Conservation (phyloP, 768 basidiomycete species). For the Gelatoporia subvermispora region DNA sequence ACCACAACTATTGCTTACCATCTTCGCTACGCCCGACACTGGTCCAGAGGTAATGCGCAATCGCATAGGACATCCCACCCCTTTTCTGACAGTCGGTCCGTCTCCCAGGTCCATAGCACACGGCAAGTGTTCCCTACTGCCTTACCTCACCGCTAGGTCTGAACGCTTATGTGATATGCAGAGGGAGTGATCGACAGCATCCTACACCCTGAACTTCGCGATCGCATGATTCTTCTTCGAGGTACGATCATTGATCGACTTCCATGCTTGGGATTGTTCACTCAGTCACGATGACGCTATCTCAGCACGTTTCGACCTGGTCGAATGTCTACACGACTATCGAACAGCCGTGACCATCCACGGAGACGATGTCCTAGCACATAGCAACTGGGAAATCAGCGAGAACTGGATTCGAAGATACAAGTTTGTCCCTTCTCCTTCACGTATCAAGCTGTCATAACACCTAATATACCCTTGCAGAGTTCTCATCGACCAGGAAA, state of each 20-base stretch:
- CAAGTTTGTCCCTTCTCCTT: slow-evolving; percentile 43
- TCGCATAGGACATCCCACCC: background rate
- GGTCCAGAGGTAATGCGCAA: slow-evolving; percentile 62
- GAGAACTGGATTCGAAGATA: slow-evolving; percentile 83
- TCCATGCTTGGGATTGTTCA: slow-evolving; percentile 3
- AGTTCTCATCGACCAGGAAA: slow-evolving; percentile 71
- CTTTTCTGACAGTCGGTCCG: slow-evolving; percentile 6
- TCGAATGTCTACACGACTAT: slow-evolving; percentile 76
- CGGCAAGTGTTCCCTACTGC: slow-evolving; percentile 41
- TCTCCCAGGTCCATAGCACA: slow-evolving; percentile 71
- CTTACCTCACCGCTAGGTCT: background rate
- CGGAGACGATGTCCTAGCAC: slow-evolving; percentile 88
- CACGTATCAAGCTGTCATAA: background rate
- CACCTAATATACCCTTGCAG: slow-evolving; percentile 39
- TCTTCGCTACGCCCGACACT: slow-evolving; percentile 82
- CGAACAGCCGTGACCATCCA: slow-evolving; percentile 68
- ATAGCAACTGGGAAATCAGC: slow-evolving; percentile 84
- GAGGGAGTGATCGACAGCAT: slow-evolving; percentile 91
- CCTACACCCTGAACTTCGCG: slow-evolving; percentile 83
- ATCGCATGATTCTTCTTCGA: slow-evolving; percentile 84
- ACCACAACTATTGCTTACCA: slow-evolving; percentile 83
- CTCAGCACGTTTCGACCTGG: slow-evolving; percentile 71
- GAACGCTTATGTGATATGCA: slow-evolving; percentile 23
- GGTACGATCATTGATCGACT: slow-evolving; percentile 41
- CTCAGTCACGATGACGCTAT: background rate